These are phyloP conservation scores for Mucor piriformis DNA, from an alignment of 371 early-diverging fungal species.

Conservation along the genomic window DNA sequence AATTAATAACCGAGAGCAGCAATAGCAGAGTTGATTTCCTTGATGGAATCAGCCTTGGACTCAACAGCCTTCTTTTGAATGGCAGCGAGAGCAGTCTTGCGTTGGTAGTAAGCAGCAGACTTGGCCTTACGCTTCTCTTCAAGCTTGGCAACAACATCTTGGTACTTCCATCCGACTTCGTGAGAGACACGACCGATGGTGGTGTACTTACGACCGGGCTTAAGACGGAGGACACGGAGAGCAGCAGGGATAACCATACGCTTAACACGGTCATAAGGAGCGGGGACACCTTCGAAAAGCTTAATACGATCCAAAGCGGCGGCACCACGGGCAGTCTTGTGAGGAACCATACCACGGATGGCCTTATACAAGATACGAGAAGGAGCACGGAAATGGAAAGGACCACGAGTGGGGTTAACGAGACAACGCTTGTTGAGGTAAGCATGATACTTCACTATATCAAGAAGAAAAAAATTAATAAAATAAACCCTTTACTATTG, in stretches of 20 bases:
- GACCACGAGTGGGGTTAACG: constrained; percentile 97
- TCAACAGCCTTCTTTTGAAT: constrained; percentile 53
- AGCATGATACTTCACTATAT: constrained; percentile 96
- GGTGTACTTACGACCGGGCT: constrained; percentile 97
- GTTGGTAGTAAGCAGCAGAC: constrained; percentile 90
- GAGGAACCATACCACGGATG: constrained; percentile 99
- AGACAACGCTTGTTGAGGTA: constrained; percentile 99
- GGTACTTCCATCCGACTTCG: constrained; percentile 99
- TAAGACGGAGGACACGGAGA: constrained; percentile 94
- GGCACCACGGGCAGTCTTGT: constrained; percentile 98
- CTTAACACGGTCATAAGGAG: constrained; percentile 96
- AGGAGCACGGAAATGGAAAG: constrained; percentile 99
- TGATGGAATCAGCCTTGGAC: constrained; percentile 51
- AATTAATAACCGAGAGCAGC: constrained; percentile 65
- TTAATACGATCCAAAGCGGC: constrained; percentile 97
- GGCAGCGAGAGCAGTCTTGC: constrained; percentile 64
- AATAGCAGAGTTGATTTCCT: constrained; percentile 50
- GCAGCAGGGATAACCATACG: constrained; percentile 97
- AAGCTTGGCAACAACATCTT: constrained; percentile 92
- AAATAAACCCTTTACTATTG: background rate
- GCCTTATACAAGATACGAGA: constrained; percentile 98
- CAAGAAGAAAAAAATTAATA: background rate
- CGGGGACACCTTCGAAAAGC: constrained; percentile 99
- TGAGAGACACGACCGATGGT: constrained; percentile 91
- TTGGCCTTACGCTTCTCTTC: constrained; percentile 98